These are phyloP conservation scores for Fusarium subglutinans DNA, from an alignment of 2,329 filamentous ascomycete species.

Conservation along the genomic window DNA sequence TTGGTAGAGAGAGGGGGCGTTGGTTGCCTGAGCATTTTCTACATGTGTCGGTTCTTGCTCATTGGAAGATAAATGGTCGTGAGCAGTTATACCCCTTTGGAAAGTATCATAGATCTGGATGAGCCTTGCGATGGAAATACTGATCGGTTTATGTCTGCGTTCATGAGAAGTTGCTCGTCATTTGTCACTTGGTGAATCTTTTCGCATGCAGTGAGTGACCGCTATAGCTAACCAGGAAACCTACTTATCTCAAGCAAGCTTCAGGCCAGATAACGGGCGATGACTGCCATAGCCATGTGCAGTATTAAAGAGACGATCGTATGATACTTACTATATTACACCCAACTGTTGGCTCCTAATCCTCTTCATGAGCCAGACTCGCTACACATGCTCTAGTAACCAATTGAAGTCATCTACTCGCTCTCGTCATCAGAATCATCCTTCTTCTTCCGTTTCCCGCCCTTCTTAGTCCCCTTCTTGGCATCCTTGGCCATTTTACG, in stretches of 20 bases:
- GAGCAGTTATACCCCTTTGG: constrained; percentile 23
- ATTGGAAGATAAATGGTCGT: constrained; percentile 21
- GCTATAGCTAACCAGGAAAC: neutral
- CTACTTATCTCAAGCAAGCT: neutral
- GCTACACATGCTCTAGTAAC: neutral
- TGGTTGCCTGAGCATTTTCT: constrained; percentile 5
- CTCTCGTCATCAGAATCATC: constrained; percentile 47
- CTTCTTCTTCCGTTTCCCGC: constrained; percentile 52
- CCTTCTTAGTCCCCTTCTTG: constrained; percentile 45
- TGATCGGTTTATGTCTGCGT: neutral
- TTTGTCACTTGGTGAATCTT: neutral
- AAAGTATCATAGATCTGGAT: constrained; percentile 7
- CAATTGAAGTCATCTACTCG: constrained; percentile 32
- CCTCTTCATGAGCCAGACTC: neutral
- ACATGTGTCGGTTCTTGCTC: neutral
- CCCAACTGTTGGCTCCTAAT: neutral
- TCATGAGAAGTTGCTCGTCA: neutral
- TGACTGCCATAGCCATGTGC: neutral
- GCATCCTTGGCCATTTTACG: constrained; percentile 72
- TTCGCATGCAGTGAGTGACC: neutral
- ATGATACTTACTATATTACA: neutral
- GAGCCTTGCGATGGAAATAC: neutral
- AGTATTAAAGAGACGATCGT: neutral
- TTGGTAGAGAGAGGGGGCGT: neutral
- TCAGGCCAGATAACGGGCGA: neutral